Base-by-base conservation (phyloP, 1,139 yeast species). In the Geotrichum citri-aurantii region DNA sequence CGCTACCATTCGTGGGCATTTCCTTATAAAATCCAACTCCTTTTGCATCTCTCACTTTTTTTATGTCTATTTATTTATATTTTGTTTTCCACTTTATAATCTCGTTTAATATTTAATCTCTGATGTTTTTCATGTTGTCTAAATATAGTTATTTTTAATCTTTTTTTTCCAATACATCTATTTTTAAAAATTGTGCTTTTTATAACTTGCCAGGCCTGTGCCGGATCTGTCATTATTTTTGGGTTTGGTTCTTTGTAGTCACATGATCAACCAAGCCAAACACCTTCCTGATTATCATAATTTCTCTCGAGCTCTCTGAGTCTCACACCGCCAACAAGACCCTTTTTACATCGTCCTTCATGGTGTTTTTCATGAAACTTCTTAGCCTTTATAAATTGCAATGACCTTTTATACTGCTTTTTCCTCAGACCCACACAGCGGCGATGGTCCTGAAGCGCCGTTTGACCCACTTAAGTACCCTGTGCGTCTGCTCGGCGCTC, bases 401-500 rank as follows among this genome's bases (percentile, higher is more conserved):
- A 37, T 37, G 44, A 37, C 44, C 1, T 17, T n/a, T n/a, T 17
- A 31, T 4, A 31, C 37, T 6, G 10, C 44, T 8, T 6, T 37
- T 37, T 8, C 14, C n/a, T 37, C n/a, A n/a, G 40, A 33, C n/a
- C 17, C 17, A 19, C 29, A 2, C 44, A 54, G 48, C 42, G 58
- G 52, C 11, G 60, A 59, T 12, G 50, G 44, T 19, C 60, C 60
- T 10, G 50, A 52, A 14, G 37, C 50, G 19, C 55, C 55, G n/a
- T 58, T 53, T 40, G 60, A 58, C 46, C 60, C 60, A 7, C 50
- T 55, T 19, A 58, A 55, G 48, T 55, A 58, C 47, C 60, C 58
- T 1, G 52, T 55, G 48, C 58, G 61, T 33, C 68, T 68, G 52
- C 59, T 68, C 52, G 62, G 65, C n/a, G 64, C 71, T 1, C 72